Evolutionary conservation across 306 rosid genomes (phyloP).

Genomic region (Hippophae rhamnoides): DNA sequence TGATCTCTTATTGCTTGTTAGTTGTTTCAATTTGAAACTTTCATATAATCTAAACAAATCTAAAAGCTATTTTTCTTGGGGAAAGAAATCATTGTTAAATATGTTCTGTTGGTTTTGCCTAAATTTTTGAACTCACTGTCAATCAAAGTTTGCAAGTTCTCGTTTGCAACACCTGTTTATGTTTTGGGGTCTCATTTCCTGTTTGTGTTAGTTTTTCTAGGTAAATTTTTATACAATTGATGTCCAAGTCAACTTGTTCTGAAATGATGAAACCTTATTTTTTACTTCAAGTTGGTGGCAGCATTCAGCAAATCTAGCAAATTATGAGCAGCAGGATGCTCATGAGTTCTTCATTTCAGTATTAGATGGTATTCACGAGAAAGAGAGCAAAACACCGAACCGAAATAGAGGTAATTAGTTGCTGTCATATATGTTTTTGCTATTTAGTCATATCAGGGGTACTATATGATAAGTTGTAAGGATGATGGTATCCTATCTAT

Average conservation of each 20-base stretch:
- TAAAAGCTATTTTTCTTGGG: conserved; percentile 12
- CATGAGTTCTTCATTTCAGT: conserved; percentile 93
- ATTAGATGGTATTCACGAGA: conserved; percentile 82
- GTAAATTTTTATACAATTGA: conserved; percentile 3
- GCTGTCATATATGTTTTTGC: not conserved
- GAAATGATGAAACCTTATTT: conserved; percentile 40
- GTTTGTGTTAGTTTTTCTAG: not conserved
- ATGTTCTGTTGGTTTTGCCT: conserved; percentile 10
- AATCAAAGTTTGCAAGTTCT: not conserved
- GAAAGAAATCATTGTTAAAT: conserved; percentile 3
- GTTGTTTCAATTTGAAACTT: conserved; percentile 20
- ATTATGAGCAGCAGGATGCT: conserved; percentile 94
- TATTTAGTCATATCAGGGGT: conserved; percentile 11
- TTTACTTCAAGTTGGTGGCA: conserved; percentile 79
- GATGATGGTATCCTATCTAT: not conserved
- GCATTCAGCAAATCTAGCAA: conserved; percentile 82
- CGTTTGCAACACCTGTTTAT: not conserved
- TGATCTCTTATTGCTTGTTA: conserved; percentile 2
- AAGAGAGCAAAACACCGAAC: conserved; percentile 38
- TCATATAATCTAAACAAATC: conserved; percentile 8
- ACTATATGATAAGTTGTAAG: not conserved
- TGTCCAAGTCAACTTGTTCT: conserved; percentile 24
- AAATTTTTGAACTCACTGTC: not conserved
- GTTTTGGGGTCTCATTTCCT: not conserved
- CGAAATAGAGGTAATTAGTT: conserved; percentile 48